Evolutionary conservation across 2,329 filamentous ascomycete genomes (phyloP).

Genomic region (Zymoseptoria ardabiliae): DNA sequence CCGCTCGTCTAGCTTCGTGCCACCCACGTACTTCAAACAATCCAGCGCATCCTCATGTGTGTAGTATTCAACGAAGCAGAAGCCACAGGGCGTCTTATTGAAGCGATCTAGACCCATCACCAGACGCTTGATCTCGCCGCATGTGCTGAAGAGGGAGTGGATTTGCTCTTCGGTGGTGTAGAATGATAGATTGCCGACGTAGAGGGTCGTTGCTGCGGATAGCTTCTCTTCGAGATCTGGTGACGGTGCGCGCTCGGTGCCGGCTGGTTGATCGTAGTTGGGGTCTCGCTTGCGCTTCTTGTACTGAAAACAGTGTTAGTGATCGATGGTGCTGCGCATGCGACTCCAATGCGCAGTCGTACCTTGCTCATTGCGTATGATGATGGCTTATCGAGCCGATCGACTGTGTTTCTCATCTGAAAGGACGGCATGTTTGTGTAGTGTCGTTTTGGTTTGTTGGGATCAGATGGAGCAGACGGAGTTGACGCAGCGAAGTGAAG

Average conservation of each 20-base stretch:
- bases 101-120: constrained; percentile 97
- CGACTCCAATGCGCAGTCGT: constrained; percentile 24
- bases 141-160: constrained; percentile 60
- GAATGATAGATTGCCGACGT: constrained; percentile 85
- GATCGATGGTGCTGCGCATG: neutral
- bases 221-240: constrained; percentile 68
- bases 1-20: constrained; percentile 94
- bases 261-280: constrained; percentile 41
- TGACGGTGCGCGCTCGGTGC: constrained; percentile 39
- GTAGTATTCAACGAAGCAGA: constrained; percentile 99
- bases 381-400: constrained; percentile 86
- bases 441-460: neutral
- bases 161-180: constrained; percentile 94
- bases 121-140: constrained; percentile 94
- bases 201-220: constrained; percentile 83
- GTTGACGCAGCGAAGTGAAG: constrained; percentile 1
- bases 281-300: constrained; percentile 61
- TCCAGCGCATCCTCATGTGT: constrained; percentile 94
- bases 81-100: constrained; percentile 95
- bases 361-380: constrained; percentile 86
- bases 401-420: constrained; percentile 63
- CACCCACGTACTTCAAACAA: constrained; percentile 97
- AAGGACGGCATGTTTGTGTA: constrained; percentile 37
- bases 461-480: constrained; percentile 1
- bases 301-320: constrained; percentile 45